Percentiles rank a stretch among this genome's conserved stretches.
Conservation (phyloP, 768 basidiomycete genomes). For the Clitopilus hobsonii region DNA sequence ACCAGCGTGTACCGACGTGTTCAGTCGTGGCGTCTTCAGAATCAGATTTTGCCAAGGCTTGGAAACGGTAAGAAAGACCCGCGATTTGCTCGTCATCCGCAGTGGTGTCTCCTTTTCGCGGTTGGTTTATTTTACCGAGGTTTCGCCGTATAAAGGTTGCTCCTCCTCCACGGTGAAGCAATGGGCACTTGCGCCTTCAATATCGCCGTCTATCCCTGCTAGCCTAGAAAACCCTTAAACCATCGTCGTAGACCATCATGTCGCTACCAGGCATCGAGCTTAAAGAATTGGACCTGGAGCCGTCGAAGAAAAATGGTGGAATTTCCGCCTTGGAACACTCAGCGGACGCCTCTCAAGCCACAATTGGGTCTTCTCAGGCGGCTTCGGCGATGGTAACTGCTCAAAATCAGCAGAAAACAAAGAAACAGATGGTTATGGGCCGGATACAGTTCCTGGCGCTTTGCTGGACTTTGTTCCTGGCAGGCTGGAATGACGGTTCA, state of each 20-base stretch:
- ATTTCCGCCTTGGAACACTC: too few relatives aligned
- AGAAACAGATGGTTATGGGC: neutral
- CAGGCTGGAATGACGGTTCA: conserved; percentile 28
- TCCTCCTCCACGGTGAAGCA: neutral
- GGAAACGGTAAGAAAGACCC: too few relatives aligned
- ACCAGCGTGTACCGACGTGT: too few relatives aligned
- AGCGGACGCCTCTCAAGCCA: too few relatives aligned
- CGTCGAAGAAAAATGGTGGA: neutral
- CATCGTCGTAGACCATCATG: neutral
- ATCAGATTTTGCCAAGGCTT: too few relatives aligned
- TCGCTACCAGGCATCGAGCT: neutral
- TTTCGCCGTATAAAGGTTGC: neutral
- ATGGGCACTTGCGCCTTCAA: too few relatives aligned
- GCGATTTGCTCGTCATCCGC: too few relatives aligned
- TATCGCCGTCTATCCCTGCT: too few relatives aligned
- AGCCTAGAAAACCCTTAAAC: too few relatives aligned
- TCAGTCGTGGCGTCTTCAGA: too few relatives aligned
- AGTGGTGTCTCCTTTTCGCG: too few relatives aligned
- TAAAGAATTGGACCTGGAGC: neutral
- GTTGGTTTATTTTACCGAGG: neutral
- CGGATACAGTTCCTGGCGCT: conserved; percentile 33
- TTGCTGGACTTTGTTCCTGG: conserved; percentile 38
- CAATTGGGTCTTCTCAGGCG: neutral
- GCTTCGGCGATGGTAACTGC: neutral
- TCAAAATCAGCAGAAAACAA: neutral